Percentiles rank a stretch among this genome's conserved stretches.
Evolutionary conservation across 2,329 filamentous ascomycete species (phyloP).

Genomic region (Trichoderma aggressivum): DNA sequence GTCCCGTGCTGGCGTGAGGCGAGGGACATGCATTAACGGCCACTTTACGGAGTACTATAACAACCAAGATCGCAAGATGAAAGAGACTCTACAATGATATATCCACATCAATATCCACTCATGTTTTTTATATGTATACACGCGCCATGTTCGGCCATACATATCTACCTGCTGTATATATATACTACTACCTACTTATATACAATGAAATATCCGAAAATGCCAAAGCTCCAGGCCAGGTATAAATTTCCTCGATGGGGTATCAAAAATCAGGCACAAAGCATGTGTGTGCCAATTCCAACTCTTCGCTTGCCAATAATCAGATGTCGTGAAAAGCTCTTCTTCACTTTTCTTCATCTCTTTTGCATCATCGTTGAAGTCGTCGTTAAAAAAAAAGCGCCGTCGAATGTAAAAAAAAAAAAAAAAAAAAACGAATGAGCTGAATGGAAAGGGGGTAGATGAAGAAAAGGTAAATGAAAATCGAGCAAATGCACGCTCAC

Average conservation of each 20-base stretch:
- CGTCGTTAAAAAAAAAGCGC: neutral
- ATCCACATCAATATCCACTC: neutral
- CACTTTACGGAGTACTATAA: neutral
- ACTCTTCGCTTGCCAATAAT: slow-evolving; percentile 10
- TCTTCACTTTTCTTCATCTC: neutral
- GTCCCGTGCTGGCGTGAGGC: too few species aligned
- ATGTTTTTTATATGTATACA: neutral
- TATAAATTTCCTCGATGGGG: slow-evolving; percentile 22
- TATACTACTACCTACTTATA: slow-evolving; percentile 22
- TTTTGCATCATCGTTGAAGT: neutral
- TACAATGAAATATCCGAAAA: slow-evolving; percentile 22
- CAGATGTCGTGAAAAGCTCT: neutral
- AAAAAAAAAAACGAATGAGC: neutral
- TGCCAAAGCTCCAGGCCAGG: slow-evolving; percentile 19
- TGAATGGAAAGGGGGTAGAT: neutral
- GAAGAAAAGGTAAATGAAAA: neutral
- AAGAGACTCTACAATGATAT: neutral
- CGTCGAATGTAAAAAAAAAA: neutral
- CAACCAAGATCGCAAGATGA: neutral
- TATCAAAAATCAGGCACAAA: slow-evolving; percentile 27
- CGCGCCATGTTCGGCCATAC: neutral
- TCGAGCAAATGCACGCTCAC: neutral
- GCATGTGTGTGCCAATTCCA: slow-evolving; percentile 11
- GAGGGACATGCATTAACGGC: neutral
- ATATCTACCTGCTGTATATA: neutral